Evolutionary conservation across 2,329 filamentous ascomycete genomes (phyloP).

Genomic region (Colletotrichum gloeosporioides): DNA sequence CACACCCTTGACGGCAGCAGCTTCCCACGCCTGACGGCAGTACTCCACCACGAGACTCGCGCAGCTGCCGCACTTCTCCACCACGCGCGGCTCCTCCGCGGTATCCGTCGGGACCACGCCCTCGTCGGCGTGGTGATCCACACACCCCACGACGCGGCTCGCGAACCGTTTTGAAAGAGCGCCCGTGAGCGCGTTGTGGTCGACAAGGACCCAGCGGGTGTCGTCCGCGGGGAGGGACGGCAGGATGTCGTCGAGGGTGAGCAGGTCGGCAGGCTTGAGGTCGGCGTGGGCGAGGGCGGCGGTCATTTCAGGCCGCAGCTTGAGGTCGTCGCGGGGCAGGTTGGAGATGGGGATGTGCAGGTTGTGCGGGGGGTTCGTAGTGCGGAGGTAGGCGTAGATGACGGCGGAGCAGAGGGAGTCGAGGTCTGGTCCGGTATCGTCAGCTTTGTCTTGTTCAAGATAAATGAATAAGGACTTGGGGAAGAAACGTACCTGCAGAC

Average conservation of each 20-base stretch:
- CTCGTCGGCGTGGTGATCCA: constrained; percentile 85
- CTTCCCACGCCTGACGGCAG: constrained; percentile 62
- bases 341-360: constrained; percentile 78
- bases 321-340: constrained; percentile 70
- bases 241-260: constrained; percentile 63
- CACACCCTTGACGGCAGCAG: background rate
- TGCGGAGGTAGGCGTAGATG: constrained; percentile 76
- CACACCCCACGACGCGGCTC: constrained; percentile 63
- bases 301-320: constrained; percentile 74
- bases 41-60: constrained; percentile 71
- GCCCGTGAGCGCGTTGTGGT: constrained; percentile 79
- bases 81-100: constrained; percentile 59
- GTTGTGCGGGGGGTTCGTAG: constrained; percentile 55
- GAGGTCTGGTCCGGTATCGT: constrained; percentile 63
- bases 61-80: constrained; percentile 75
- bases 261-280: constrained; percentile 64
- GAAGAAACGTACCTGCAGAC: constrained; percentile 58
- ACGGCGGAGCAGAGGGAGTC: constrained; percentile 81
- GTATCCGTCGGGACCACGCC: constrained; percentile 50
- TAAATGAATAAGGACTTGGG: background rate
- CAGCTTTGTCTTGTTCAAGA: background rate
- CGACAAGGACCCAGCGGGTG: constrained; percentile 76
- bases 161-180: constrained; percentile 59
- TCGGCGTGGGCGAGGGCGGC: constrained; percentile 68
- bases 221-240: constrained; percentile 52